phyloP scores from a whole-genome alignment of 305 asterid species.

The Petunia hybrid region DNA sequence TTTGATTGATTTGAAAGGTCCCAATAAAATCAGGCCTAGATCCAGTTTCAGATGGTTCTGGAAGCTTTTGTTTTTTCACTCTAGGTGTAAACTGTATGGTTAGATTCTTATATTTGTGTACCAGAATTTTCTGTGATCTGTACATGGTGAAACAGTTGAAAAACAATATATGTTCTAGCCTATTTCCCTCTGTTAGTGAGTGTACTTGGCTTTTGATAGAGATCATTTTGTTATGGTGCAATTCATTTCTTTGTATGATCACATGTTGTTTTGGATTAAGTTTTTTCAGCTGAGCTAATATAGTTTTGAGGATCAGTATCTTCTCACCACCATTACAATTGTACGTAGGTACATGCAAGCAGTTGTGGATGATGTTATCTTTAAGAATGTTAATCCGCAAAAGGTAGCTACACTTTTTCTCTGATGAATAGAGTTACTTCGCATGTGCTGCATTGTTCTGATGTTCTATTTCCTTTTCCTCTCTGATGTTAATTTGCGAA shows the following conservation, averaged over 20 bases:
- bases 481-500: conserved; percentile 33
- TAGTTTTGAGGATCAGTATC: conserved; percentile 23
- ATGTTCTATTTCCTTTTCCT: conserved; percentile 27
- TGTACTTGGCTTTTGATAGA: conserved; percentile 19
- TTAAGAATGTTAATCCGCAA: conserved; percentile 71
- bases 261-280: neutral
- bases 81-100: neutral
- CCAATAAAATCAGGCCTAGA: neutral
- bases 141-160: neutral
- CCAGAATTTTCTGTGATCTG: conserved; percentile 25
- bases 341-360: conserved; percentile 95
- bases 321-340: conserved; percentile 31
- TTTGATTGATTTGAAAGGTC: conserved; percentile 5
- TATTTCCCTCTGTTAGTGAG: conserved; percentile 29
- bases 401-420: conserved; percentile 59
- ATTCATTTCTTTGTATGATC: neutral
- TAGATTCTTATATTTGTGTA: neutral
- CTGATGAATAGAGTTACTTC: neutral
- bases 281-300: neutral
- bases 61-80: conserved; percentile 15
- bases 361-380: conserved; percentile 82
- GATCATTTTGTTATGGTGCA: conserved; percentile 2
- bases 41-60: neutral
- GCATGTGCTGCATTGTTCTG: conserved; percentile 15
- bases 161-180: neutral